A percentile compares a stretch with the other conserved stretches of the same genome.
These are phyloP conservation scores for Aureobasidium sp. DNA, from an alignment of 2,329 filamentous ascomycete genomes.

Conservation along the genomic window DNA sequence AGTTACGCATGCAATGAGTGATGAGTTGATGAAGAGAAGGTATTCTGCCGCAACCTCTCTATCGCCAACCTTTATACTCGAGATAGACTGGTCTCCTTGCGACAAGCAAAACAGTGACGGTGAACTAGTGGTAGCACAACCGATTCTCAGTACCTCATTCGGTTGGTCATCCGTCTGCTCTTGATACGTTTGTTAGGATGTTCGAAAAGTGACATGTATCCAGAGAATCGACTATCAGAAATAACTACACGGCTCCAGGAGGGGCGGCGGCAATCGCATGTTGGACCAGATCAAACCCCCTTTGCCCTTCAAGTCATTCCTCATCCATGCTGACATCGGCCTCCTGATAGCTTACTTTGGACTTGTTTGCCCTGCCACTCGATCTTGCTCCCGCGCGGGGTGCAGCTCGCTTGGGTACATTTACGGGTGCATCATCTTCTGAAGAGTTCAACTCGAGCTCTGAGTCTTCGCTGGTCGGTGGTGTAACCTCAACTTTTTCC, in stretches of 20 bases:
- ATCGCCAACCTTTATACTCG: too few relatives aligned
- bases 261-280: slow-evolving; percentile 8
- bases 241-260: background rate
- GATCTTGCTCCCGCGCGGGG: slow-evolving; percentile 14
- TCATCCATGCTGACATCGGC: slow-evolving; percentile 19
- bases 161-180: too few relatives aligned
- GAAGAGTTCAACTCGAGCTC: slow-evolving; percentile 30
- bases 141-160: too few relatives aligned
- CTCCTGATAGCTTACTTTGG: slow-evolving; percentile 24
- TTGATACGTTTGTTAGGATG: too few relatives aligned
- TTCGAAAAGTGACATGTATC: too few relatives aligned
- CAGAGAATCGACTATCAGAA: background rate
- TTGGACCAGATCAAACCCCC: slow-evolving; percentile 2
- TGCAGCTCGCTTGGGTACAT: background rate
- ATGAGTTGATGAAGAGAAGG: too few relatives aligned
- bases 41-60: too few relatives aligned
- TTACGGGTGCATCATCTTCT: background rate
- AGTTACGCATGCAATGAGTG: too few relatives aligned
- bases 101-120: too few relatives aligned
- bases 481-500: slow-evolving; percentile 36
- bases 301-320: slow-evolving; percentile 4
- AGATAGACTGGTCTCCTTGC: too few relatives aligned
- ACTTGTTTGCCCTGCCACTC: slow-evolving; percentile 18
- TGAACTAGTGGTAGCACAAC: too few relatives aligned
- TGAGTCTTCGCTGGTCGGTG: slow-evolving; percentile 33